Conservation (phyloP, 2,329 filamentous ascomycete genomes). For the Xylariomycetidae sp. region DNA sequence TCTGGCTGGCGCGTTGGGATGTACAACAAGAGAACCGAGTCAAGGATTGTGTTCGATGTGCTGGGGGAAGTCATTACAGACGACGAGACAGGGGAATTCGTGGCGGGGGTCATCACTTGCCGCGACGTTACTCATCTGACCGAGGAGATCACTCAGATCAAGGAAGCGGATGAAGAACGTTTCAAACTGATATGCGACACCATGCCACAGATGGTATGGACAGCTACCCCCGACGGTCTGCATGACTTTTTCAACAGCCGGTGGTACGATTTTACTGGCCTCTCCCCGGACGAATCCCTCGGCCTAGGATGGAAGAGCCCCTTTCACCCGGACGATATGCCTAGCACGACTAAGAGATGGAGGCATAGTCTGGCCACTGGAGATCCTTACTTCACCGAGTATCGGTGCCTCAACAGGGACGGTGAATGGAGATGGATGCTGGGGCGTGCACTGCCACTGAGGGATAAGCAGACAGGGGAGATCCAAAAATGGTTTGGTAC, state of each 20-base stretch:
- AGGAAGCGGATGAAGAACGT: slow-evolving; percentile 63
- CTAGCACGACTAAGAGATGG: slow-evolving; percentile 52
- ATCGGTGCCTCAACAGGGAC: slow-evolving; percentile 58
- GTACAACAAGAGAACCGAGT: slow-evolving; percentile 45
- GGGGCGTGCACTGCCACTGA: slow-evolving; percentile 62
- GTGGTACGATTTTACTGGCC: slow-evolving; percentile 76
- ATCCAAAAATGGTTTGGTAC: slow-evolving; percentile 78
- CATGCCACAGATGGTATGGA: slow-evolving; percentile 70
- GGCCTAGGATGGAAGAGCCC: slow-evolving; percentile 57
- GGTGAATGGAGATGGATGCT: slow-evolving; percentile 77
- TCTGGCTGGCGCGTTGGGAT: slow-evolving; percentile 57
- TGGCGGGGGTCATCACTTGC: slow-evolving; percentile 66
- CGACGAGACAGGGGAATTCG: slow-evolving; percentile 61
- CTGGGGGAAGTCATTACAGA: slow-evolving; percentile 63
- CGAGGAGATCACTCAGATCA: slow-evolving; percentile 63
- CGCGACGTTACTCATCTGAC: slow-evolving; percentile 67
- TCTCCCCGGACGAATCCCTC: slow-evolving; percentile 55
- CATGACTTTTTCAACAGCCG: slow-evolving; percentile 69
- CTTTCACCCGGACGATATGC: slow-evolving; percentile 66
- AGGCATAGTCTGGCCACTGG: slow-evolving; percentile 58
- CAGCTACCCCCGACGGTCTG: slow-evolving; percentile 57
- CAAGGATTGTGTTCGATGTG: slow-evolving; percentile 55
- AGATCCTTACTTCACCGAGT: slow-evolving; percentile 63
- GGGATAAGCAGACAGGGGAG: slow-evolving; percentile 56
- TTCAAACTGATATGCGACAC: slow-evolving; percentile 73